Conservation (phyloP, 148 eudicot genomes). For the Camellia granthamiana region DNA sequence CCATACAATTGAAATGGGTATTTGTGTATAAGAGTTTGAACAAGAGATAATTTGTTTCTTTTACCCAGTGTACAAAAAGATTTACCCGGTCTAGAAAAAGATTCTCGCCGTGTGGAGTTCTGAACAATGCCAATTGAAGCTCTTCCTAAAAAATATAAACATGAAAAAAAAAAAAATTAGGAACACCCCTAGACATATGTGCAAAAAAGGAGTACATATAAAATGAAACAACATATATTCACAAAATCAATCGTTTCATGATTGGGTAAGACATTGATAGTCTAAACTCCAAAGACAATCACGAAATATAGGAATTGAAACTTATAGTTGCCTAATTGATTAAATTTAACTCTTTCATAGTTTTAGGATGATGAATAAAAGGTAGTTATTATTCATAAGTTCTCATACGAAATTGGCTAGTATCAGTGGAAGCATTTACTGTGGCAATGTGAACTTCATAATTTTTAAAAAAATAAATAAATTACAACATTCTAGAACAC, state of each 20-base stretch:
- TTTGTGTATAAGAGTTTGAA: not conserved
- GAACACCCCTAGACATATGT: not conserved
- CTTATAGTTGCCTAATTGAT: not conserved
- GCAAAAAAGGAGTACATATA: not conserved
- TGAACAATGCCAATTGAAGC: conserved; percentile 72
- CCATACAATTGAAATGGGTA: not conserved
- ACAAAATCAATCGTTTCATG: not conserved
- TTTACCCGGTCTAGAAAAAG: conserved; percentile 79
- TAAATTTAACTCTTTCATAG: not conserved
- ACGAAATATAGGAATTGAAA: not conserved
- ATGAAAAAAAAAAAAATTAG: not conserved
- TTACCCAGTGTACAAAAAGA: conserved; percentile 79
- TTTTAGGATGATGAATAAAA: not conserved
- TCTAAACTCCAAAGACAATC: not conserved
- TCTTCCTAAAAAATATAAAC: conserved; percentile 58
- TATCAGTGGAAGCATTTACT: not conserved
- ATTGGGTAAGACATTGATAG: not conserved
- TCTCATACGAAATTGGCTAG: not conserved
- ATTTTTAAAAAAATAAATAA: not conserved
- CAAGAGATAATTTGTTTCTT: conserved; percentile 6
- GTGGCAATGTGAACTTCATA: not conserved
- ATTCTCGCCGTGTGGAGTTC: conserved; percentile 57
- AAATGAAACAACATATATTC: conserved; percentile 8
- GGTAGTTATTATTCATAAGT: not conserved
- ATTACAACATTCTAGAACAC: not conserved